Base-by-base conservation (phyloP, 2,329 filamentous ascomycete species). In the Clarireedia paspali region DNA sequence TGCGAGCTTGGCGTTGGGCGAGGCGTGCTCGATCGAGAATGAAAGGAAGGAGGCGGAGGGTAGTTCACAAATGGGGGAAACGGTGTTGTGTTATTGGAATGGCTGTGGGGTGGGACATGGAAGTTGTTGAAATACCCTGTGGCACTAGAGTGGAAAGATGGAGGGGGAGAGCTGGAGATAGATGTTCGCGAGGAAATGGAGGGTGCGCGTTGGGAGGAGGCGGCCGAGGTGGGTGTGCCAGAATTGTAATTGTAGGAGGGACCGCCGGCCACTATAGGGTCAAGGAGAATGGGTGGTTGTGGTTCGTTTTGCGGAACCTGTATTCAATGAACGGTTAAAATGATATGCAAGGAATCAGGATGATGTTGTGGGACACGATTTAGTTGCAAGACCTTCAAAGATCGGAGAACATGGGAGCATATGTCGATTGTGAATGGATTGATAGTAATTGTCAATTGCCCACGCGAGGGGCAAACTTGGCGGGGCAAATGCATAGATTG, bases 171-270 rank as follows among this genome's bases (percentile, higher is more conserved):
- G 47, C 47, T 57, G 47, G 57, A 62, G 51, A 59, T 61, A 23
- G 47, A 52, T 49, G 57, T 34, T 44, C 47, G 59, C 44, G 60
- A 63, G 42, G 58, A 62, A 44, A 45, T 57, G 17, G 60, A 57
- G 47, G 60, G 54, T 23, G 57, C 56, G 20, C 36, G 57, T 10
- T 47, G 47, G 49, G 51, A 60, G 7, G 53, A 58, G 42, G 59
- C 52, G 6, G 57, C 55, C 24, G 56, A 62, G 59, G 52, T 63
- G 30, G 63, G 61, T 49, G 60, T 49, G 9, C 52, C 66, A 40
- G 55, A 62, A 53, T 66, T 66, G 53, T 66, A 66, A 57, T 62
- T 62, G 49, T 62, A 60, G 39, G 51, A 48, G 36, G 54, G 26
- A 26, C 50, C 38, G 26, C 40, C 56, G 42, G 27, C 14, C 7